Percentiles rank a stretch among this genome's conserved stretches.
Evolutionary conservation across 2,329 filamentous ascomycete genomes (phyloP).

Genomic region (Epichloe coenophiala): DNA sequence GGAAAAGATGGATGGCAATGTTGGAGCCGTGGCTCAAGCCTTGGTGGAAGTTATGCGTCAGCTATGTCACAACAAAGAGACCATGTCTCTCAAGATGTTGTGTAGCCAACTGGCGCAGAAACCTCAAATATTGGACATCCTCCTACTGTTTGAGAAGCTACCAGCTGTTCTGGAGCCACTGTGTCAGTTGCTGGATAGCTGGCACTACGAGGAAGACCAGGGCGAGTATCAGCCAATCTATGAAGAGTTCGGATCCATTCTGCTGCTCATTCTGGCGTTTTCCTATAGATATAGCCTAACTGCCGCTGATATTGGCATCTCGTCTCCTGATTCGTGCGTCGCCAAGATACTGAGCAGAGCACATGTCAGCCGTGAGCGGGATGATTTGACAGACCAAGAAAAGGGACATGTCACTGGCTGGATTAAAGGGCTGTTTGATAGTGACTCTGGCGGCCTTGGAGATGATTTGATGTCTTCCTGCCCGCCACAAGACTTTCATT

Average conservation of each 20-base stretch:
- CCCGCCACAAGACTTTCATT: conserved; percentile 69
- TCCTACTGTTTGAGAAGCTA: conserved; percentile 62
- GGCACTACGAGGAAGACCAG: conserved; percentile 73
- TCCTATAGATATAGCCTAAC: conserved; percentile 62
- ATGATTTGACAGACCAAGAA: conserved; percentile 52
- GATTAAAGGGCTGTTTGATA: conserved; percentile 66
- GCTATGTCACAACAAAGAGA: conserved; percentile 60
- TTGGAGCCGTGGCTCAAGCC: conserved; percentile 70
- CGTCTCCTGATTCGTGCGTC: conserved; percentile 50
- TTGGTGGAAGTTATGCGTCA: conserved; percentile 58
- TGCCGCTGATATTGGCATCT: conserved; percentile 48
- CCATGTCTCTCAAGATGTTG: conserved; percentile 63
- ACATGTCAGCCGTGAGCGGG: conserved; percentile 40
- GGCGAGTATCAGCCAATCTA: conserved; percentile 76
- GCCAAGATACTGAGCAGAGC: conserved; percentile 49
- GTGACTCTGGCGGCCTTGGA: conserved; percentile 57
- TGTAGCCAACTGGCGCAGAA: conserved; percentile 63
- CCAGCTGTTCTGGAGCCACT: conserved; percentile 58
- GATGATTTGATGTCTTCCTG: conserved; percentile 75
- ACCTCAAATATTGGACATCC: conserved; percentile 57
- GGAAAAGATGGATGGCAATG: conserved; percentile 84
- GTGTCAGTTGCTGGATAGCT: conserved; percentile 63
- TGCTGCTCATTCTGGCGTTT: conserved; percentile 61
- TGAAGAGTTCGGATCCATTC: conserved; percentile 68
- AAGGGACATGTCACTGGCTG: conserved; percentile 55